phyloP scores from a whole-genome alignment of 768 basidiomycete genomes.

The Hypholoma sublateritium region DNA sequence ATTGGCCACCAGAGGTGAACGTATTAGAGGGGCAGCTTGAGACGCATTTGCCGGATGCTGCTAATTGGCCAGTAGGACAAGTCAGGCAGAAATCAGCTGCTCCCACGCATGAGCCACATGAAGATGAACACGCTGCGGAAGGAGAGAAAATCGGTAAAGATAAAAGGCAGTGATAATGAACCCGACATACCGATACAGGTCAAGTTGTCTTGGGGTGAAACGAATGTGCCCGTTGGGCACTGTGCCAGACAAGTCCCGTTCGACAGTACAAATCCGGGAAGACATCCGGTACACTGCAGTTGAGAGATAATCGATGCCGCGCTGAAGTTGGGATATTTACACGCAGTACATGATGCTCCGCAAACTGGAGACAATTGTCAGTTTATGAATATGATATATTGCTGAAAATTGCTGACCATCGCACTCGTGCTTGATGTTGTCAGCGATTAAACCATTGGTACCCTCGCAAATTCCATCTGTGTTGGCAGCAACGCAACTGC shows the following conservation, averaged over 20 bases:
- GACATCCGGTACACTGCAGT: conserved; percentile 73
- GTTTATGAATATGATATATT: not conserved
- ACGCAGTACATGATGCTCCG: conserved; percentile 79
- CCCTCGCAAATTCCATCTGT: conserved; percentile 72
- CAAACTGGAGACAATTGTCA: conserved; percentile 50
- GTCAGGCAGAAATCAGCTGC: conserved; percentile 71
- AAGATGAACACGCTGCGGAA: conserved; percentile 38
- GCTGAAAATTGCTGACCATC: conserved; percentile 58
- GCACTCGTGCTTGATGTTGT: conserved; percentile 82
- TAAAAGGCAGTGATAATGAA: not conserved
- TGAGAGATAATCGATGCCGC: conserved; percentile 63
- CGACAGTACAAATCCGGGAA: conserved; percentile 74
- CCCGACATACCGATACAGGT: conserved; percentile 67
- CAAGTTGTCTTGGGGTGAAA: conserved; percentile 67
- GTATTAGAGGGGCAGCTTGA: conserved; percentile 72
- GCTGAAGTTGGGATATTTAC: conserved; percentile 72
- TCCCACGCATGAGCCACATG: conserved; percentile 72
- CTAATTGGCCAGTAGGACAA: conserved; percentile 66
- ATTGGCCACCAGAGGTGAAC: conserved; percentile 64
- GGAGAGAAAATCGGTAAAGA: conserved; percentile 3
- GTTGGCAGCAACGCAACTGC: conserved; percentile 67
- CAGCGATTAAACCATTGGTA: conserved; percentile 64
- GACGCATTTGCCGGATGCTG: conserved; percentile 73
- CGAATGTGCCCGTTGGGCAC: conserved; percentile 75
- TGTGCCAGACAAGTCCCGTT: conserved; percentile 65